Conservation (phyloP, 495 filamentous ascomycete species). For the Xylaria nigripes region DNA sequence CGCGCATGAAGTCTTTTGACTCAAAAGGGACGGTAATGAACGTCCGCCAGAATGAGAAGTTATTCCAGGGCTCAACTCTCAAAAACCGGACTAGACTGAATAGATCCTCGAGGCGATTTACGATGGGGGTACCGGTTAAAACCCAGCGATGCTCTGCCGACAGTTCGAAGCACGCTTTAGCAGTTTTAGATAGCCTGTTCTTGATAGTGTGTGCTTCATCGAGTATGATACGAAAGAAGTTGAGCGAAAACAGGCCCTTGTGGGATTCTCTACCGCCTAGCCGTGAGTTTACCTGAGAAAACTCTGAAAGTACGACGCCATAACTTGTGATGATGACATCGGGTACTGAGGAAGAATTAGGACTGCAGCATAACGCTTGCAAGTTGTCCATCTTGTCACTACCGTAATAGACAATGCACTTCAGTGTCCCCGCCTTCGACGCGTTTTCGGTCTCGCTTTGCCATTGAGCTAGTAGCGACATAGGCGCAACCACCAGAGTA, state of each 20-base stretch:
- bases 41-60: slow-evolving; percentile 97
- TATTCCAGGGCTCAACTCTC: slow-evolving; percentile 92
- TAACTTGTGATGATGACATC: slow-evolving; percentile 95
- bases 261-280: slow-evolving; percentile 49
- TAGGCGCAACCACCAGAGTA: slow-evolving; percentile 89
- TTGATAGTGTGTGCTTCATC: slow-evolving; percentile 95
- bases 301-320: slow-evolving; percentile 85
- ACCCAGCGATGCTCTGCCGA: slow-evolving; percentile 82
- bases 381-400: slow-evolving; percentile 70
- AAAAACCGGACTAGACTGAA: slow-evolving; percentile 90
- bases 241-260: slow-evolving; percentile 78
- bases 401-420: slow-evolving; percentile 85
- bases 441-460: slow-evolving; percentile 89
- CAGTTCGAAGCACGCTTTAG: slow-evolving; percentile 86
- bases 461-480: slow-evolving; percentile 92
- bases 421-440: slow-evolving; percentile 71
- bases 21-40: slow-evolving; percentile 98
- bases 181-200: slow-evolving; percentile 80
- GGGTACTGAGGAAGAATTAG: slow-evolving; percentile 66
- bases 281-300: slow-evolving; percentile 54
- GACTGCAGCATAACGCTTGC: slow-evolving; percentile 63
- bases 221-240: slow-evolving; percentile 89
- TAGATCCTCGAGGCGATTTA: slow-evolving; percentile 93
- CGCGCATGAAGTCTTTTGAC: slow-evolving; percentile 83
- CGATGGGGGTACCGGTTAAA: slow-evolving; percentile 91